Evolutionary conservation across 495 filamentous ascomycete genomes (phyloP), one percentile per base, ranked within the genome.

Genomic region (Pseudevernia furfuracea): DNA sequence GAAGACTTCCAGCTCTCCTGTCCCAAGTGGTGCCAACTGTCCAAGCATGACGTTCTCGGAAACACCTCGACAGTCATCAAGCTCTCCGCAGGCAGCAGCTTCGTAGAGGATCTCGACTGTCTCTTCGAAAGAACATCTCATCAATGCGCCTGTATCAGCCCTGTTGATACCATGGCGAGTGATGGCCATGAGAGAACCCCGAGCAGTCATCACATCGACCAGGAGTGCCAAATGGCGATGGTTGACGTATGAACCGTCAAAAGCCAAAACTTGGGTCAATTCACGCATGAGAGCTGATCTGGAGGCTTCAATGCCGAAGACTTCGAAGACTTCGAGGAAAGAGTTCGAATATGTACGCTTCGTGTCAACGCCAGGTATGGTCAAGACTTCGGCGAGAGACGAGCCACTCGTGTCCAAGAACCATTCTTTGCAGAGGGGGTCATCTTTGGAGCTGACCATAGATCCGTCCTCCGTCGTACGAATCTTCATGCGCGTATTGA

Each of bases 71-170:
- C 95, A 97, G 74, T 99, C 93, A 70, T 99, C 94, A 25, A 97
- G 82, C 74, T 99, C 94, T 71, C 94, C 94, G 49, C 88, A 87
- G 48, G 91, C 90, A 48, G 94, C 94, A 44, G 94, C 94, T 65
- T 99, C 94, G 37, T 97, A 82, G 34, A 99, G 79, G 77, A 99
- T 99, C 73, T 99, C 94, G 39, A 99, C 94, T 0, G 94, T 99
- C 71, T 99, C 95, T 78, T 99, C 94, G 77, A 99, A 99, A 12
- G 94, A 99, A 80, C 94, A 99, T 72, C 94, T 87, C 94, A 99
- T 99, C 70, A 99, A 80, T 3, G 94, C 94, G 79, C 94, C 94
- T 57, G 95, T 99, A 70, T 99, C 95, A 17, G 91, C 89, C 68
- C 95, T 85, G 77, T 99, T 99, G 76, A 99, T 99, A 78, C 94